Evolutionary conservation across 495 filamentous ascomycete species (phyloP), one percentile per base, ranked within the genome.

Genomic region (Beverwykella pulmonaria): DNA sequence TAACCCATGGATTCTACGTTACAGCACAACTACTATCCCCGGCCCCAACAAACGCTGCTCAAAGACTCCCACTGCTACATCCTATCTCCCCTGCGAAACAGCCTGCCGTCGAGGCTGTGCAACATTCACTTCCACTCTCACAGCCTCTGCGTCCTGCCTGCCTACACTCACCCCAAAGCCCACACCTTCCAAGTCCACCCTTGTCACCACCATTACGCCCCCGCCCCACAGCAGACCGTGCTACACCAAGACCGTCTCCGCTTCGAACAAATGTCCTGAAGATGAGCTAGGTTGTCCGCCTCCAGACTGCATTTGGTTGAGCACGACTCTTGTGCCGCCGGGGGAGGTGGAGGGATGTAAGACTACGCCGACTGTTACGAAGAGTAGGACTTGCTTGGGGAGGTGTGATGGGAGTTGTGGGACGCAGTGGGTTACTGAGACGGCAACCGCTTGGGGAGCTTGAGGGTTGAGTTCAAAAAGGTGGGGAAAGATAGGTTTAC

Each of bases 361-460:
- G 26, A 29, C 41, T 19, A 52, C 54, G 44, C 22, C 34, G 41
- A 66, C 44, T n/a, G 46, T 66, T 23, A 59, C 54, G 26, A 30
- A 2, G 63, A 23, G 25, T 22, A 60, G 63, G 47, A 23, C 20
- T 22, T 59, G 62, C 25, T 22, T 29, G 29, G 54, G 63, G 17
- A 41, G 44, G 15, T 60, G 61, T 25, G 52, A 56, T 44, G 61
- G 61, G 30, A 20, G 12, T 14, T 64, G 61, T 49, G 61, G 1
- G 25, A 64, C 63, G 30, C 23, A 53, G 47, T 59, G 54, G 56
- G 55, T 59, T 53, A 66, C 63, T 26, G 56, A 20, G 22, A 66
- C 54, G 27, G 63, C 20, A 9, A 53, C 41, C 1, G 53, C 41
- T 36, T 66, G 63, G 63, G 27, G 32, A 48, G 52, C 12, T 3